Conservation (phyloP, 441 rosid genomes). For the Erodium chrysanthum region DNA sequence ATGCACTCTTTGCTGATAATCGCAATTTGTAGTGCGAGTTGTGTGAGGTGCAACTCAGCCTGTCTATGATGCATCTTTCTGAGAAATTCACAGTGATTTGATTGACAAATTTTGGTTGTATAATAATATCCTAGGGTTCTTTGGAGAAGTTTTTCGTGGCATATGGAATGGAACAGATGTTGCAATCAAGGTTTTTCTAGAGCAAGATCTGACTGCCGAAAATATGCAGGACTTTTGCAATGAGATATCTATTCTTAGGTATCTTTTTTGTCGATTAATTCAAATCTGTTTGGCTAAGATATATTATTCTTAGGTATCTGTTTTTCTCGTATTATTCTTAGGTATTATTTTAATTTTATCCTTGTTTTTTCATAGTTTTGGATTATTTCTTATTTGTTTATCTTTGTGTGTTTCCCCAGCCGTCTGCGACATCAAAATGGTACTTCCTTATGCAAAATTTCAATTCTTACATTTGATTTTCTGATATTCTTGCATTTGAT, state of each 20-base stretch:
- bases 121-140: conserved; percentile 49
- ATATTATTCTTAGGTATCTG: too few relatives aligned
- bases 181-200: conserved; percentile 91
- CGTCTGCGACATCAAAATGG: conserved; percentile 98
- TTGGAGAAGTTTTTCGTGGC: conserved; percentile 98
- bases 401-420: conserved; percentile 36
- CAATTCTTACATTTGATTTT: neutral
- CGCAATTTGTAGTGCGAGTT: too few relatives aligned
- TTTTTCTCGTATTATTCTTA: too few relatives aligned
- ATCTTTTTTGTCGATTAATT: conserved; percentile 22
- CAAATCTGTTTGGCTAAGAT: too few relatives aligned
- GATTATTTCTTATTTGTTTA: conserved; percentile 31
- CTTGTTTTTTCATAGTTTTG: neutral
- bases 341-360: neutral
- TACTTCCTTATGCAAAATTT: conserved; percentile 30
- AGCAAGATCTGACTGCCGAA: conserved; percentile 94
- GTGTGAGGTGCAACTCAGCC: too few relatives aligned
- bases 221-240: conserved; percentile 99
- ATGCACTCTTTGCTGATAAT: too few relatives aligned
- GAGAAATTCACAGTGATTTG: conserved; percentile 4
- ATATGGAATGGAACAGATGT: conserved; percentile 98
- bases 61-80: neutral
- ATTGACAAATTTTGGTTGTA: conserved; percentile 1
- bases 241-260: conserved; percentile 96
- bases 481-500: neutral